A percentile compares a stretch with the other conserved stretches of the same genome.
phyloP scores from a whole-genome alignment of 2,329 filamentous ascomycete genomes.

The Akanthomyces lecanii region DNA sequence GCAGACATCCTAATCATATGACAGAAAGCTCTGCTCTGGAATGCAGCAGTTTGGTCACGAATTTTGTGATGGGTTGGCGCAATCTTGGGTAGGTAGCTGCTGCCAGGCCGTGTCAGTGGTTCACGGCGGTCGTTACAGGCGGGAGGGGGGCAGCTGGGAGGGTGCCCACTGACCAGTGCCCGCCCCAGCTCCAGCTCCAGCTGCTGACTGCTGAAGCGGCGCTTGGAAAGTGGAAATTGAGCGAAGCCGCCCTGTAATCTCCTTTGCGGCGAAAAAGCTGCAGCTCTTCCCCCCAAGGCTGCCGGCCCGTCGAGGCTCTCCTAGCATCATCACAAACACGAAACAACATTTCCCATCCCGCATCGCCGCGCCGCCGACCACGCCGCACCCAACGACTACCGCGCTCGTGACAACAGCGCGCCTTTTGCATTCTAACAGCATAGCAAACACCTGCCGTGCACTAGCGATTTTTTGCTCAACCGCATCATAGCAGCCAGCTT shows the following conservation, averaged over 20 bases:
- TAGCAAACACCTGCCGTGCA: not conserved
- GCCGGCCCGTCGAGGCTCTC: not conserved
- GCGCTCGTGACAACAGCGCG: not conserved
- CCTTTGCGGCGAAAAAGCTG: constrained; percentile 4
- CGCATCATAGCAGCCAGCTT: constrained; percentile 5
- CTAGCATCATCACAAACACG: constrained; percentile 17
- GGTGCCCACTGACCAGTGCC: not conserved
- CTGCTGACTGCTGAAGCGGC: not conserved
- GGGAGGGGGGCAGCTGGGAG: not conserved
- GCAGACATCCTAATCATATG: no score
- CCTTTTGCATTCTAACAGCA: not conserved
- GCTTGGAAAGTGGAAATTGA: constrained; percentile 15
- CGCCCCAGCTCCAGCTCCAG: not conserved
- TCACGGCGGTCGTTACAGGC: not conserved
- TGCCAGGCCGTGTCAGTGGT: not conserved
- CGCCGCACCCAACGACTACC: constrained; percentile 1
- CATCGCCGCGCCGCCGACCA: not conserved
- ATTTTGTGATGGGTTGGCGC: no score
- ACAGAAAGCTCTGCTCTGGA: not conserved
- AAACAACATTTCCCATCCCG: constrained; percentile 10
- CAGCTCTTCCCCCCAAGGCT: not conserved
- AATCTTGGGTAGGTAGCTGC: not conserved
- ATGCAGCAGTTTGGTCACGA: not conserved
- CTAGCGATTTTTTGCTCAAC: constrained; percentile 1
- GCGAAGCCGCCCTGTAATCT: constrained; percentile 15